Conservation (phyloP, 768 basidiomycete species). For the Tylopilus sp. region DNA sequence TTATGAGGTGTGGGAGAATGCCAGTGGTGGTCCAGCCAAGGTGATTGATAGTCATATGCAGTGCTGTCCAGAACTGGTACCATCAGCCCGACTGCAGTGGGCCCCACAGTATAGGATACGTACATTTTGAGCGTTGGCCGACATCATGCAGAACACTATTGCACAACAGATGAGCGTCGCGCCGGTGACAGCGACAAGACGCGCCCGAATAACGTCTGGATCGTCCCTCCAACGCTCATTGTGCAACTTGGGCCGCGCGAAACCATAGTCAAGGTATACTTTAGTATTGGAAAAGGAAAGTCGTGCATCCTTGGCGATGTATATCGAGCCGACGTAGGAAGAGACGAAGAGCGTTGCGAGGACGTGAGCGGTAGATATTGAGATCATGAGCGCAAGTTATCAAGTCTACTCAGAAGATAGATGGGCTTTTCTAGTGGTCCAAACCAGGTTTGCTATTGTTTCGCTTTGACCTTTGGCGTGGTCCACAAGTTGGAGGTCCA, state of each 20-base stretch:
- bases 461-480: neutral
- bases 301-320: conserved; percentile 64
- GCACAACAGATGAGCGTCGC: conserved; percentile 60
- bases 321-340: conserved; percentile 82
- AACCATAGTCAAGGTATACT: conserved; percentile 23
- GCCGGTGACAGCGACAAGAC: conserved; percentile 62
- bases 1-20: conserved; percentile 55
- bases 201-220: conserved; percentile 77
- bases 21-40: conserved; percentile 37
- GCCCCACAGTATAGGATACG: neutral
- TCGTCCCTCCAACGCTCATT: conserved; percentile 73
- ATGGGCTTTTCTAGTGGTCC: conserved; percentile 16
- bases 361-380: conserved; percentile 43
- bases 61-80: conserved; percentile 16
- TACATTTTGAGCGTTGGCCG: conserved; percentile 17
- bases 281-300: conserved; percentile 44
- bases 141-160: conserved; percentile 46
- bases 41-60: conserved; percentile 33
- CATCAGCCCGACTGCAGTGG: conserved; percentile 6
- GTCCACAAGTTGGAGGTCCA: conserved; percentile 6
- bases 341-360: conserved; percentile 57
- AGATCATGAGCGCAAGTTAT: conserved; percentile 17
- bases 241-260: conserved; percentile 28
- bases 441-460: conserved; percentile 12
- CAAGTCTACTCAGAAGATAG: conserved; percentile 5